A percentile compares a stretch with the other conserved stretches of the same genome.
Evolutionary conservation across 805 yeast genomes (phyloP).

Genomic region (Pachysolen tannophilus): DNA sequence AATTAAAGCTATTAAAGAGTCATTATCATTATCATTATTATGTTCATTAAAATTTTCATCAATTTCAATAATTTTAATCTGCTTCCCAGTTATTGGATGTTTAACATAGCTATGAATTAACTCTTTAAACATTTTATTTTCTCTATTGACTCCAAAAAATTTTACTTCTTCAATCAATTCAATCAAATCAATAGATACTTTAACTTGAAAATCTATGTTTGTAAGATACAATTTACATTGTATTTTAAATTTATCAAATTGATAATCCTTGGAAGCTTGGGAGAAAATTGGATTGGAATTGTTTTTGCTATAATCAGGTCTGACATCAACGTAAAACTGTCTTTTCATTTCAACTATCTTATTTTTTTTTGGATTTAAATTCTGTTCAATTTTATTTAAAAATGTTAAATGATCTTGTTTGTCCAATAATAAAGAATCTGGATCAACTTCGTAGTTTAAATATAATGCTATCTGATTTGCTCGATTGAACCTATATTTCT

Average conservation of each 20-base stretch:
- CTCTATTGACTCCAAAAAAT: background rate
- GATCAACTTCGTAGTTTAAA: too few species aligned
- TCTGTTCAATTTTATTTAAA: background rate
- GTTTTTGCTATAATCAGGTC: background rate
- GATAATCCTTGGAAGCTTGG: background rate
- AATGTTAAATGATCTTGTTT: background rate
- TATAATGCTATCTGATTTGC: slow-evolving; percentile 4
- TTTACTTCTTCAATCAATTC: background rate
- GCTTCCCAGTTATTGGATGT: background rate
- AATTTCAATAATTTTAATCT: background rate
- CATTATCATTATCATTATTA: background rate
- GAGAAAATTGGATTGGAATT: background rate
- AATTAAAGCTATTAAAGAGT: background rate
- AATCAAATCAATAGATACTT: background rate
- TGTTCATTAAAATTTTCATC: background rate
- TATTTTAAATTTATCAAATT: background rate
- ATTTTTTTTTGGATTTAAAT: background rate
- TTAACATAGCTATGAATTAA: background rate
- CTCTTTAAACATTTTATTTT: background rate
- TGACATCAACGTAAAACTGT: slow-evolving; percentile 6
- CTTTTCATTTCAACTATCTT: background rate
- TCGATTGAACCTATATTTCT: background rate
- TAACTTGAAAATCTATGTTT: background rate
- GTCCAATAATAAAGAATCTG: background rate
- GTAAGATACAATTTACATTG: background rate